phyloP scores from a whole-genome alignment of 805 yeast genomes.

The Saccharomycopsis microspora region DNA sequence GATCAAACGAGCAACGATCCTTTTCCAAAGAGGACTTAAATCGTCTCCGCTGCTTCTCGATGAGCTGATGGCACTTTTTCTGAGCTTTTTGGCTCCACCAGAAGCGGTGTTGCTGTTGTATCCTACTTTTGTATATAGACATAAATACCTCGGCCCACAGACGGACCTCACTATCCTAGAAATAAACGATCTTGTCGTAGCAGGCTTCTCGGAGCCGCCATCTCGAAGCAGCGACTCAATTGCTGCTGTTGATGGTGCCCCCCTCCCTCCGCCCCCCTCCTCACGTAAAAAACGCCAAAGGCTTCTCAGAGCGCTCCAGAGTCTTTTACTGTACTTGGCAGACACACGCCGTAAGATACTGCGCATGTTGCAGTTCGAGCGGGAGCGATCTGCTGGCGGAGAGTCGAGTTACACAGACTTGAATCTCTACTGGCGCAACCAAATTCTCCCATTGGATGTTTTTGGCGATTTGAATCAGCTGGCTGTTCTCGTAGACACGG shows the following conservation, averaged over 20 bases:
- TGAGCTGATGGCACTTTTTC: constrained; percentile 33
- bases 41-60: constrained; percentile 18
- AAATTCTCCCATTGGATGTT: constrained; percentile 17
- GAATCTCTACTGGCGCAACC: constrained; percentile 21
- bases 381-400: constrained; percentile 4
- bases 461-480: constrained; percentile 23
- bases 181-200: not conserved
- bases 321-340: constrained; percentile 33
- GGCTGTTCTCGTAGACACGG: constrained; percentile 57
- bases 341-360: constrained; percentile 37
- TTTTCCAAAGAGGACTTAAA: not conserved
- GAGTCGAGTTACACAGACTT: constrained; percentile 6
- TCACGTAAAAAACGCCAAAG: constrained; percentile 2
- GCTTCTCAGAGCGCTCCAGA: constrained; percentile 19
- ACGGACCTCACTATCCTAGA: not conserved
- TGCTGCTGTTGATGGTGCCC: not conserved
- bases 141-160: constrained; percentile 4
- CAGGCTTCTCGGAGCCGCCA: not conserved
- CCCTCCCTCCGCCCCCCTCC: not conserved
- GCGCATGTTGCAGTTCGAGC: constrained; percentile 19
- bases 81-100: constrained; percentile 51
- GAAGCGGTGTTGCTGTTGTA: constrained; percentile 34
- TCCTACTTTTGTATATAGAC: constrained; percentile 28
- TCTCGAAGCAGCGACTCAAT: too few relatives aligned
- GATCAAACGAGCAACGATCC: constrained; percentile 25